phyloP scores from a whole-genome alignment of 2,329 filamentous ascomycete genomes.

The Rachicladosporium sp. region DNA sequence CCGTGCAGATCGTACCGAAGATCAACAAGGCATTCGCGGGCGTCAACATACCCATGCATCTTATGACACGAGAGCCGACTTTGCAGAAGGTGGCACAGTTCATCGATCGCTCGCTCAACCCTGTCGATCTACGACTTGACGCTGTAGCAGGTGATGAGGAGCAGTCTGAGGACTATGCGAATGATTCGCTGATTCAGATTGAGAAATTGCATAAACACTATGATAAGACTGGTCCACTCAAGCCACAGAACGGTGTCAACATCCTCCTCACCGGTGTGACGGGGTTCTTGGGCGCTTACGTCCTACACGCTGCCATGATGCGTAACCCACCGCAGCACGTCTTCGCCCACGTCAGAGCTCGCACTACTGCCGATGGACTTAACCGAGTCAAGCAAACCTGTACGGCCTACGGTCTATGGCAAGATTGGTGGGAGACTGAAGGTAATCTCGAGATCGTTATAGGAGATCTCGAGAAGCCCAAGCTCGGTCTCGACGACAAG shows the following conservation, averaged over 20 bases:
- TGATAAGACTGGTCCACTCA: slow-evolving; percentile 17
- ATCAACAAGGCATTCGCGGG: slow-evolving; percentile 50
- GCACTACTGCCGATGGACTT: slow-evolving; percentile 46
- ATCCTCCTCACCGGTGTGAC: slow-evolving; percentile 82
- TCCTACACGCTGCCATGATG: slow-evolving; percentile 62
- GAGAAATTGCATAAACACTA: slow-evolving; percentile 29
- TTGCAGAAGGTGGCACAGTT: slow-evolving; percentile 43
- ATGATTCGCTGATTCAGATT: slow-evolving; percentile 41
- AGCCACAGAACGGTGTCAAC: slow-evolving; percentile 17
- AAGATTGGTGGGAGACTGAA: slow-evolving; percentile 51
- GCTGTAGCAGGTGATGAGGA: slow-evolving; percentile 38
- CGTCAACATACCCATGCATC: slow-evolving; percentile 56
- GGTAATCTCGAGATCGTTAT: slow-evolving; percentile 48
- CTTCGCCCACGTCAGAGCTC: slow-evolving; percentile 64
- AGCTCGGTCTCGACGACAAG: slow-evolving; percentile 56
- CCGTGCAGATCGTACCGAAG: slow-evolving; percentile 66
- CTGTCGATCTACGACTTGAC: slow-evolving; percentile 34
- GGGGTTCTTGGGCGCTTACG: slow-evolving; percentile 74
- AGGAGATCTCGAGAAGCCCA: slow-evolving; percentile 61
- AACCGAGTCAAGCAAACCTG: slow-evolving; percentile 56
- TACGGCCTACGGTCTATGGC: slow-evolving; percentile 70
- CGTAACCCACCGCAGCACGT: slow-evolving; percentile 44
- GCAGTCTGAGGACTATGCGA: slow-evolving; percentile 39
- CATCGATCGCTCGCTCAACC: slow-evolving; percentile 39
- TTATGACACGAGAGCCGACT: slow-evolving; percentile 54